Conservation (phyloP, 2,329 filamentous ascomycete genomes). For the Cladobotryum protrusum region DNA sequence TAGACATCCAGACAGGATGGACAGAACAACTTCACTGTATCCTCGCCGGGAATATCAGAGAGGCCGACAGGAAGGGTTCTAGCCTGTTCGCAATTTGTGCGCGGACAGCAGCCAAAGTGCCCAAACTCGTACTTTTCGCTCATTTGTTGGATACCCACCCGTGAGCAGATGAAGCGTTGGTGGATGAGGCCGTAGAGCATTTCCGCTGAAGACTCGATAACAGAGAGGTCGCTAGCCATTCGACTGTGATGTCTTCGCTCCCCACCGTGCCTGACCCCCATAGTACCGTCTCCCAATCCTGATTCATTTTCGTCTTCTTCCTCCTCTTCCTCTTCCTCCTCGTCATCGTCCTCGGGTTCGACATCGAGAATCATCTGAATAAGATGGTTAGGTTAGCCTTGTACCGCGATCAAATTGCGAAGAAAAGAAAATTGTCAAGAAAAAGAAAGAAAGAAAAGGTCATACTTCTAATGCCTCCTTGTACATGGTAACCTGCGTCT, state of each 20-base stretch:
- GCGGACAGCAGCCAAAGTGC: slow-evolving; percentile 93
- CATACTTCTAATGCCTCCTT: slow-evolving; percentile 86
- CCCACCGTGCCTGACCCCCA: slow-evolving; percentile 39
- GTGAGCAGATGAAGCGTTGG: slow-evolving; percentile 95
- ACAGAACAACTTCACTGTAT: slow-evolving; percentile 98
- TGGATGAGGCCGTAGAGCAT: slow-evolving; percentile 97
- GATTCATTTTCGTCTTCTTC: slow-evolving; percentile 68
- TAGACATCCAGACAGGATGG: slow-evolving; percentile 96
- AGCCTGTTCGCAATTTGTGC: slow-evolving; percentile 84
- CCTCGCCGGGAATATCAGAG: slow-evolving; percentile 90
- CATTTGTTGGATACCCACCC: slow-evolving; percentile 97
- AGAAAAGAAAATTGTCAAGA: neutral
- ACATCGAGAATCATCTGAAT: slow-evolving; percentile 91
- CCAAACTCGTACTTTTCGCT: slow-evolving; percentile 97
- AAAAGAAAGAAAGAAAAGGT: neutral
- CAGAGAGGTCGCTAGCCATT: slow-evolving; percentile 85
- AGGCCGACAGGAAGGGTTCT: slow-evolving; percentile 89
- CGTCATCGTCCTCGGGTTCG: slow-evolving; percentile 90
- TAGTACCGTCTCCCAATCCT: slow-evolving; percentile 49
- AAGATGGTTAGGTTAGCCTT: neutral
- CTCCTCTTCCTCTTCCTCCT: slow-evolving; percentile 75
- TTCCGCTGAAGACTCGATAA: slow-evolving; percentile 97
- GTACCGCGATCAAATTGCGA: neutral
- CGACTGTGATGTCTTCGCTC: slow-evolving; percentile 75
- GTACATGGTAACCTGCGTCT: slow-evolving; percentile 95